Evolutionary conservation across 176 grass and related monocot species (phyloP), one percentile per base, ranked within the genome.

Genomic region (Ensete glaucum): DNA sequence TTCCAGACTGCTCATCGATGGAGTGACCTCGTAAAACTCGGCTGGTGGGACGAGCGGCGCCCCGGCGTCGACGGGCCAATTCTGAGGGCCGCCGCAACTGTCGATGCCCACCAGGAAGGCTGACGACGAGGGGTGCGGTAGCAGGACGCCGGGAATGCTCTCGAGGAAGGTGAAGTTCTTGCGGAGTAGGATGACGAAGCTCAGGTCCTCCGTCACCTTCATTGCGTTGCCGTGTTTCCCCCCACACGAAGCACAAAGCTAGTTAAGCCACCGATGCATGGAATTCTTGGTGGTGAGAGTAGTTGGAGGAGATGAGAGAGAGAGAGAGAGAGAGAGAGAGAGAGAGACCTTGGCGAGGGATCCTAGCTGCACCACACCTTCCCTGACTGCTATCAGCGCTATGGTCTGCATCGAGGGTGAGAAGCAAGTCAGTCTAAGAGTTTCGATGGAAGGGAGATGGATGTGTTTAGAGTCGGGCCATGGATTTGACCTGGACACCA

Each of bases 1-100:
- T 79, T 96, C 92, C 24, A 96, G 89, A 78, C 92, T 92, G 85
- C 92, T 96, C 92, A 96, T 96, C 4, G 92, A 96, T 52, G 92
- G 92, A 84, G 87, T 87, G 71, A 92, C 85, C 69, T 96, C 86
- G 75, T 87, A 96, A 54, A 96, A 58, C 63, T 96, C 92, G 52
- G 82, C 72, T 22, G 78, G 74, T 27, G 83, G 79, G 25, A 76
- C 73, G 54, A 66, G 73, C 72, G 34, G 34, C 27, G 19, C 58
- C 43, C 50, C 70, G 21, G 20, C 4, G 34, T 43, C 34, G 34
- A 81, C 34, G 34, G 34, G 78, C 78, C 14, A 72, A 71, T 77
- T 72, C 53, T 24, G 81, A 4, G 63, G 64, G 1, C 78, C n/a
- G 19, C 67, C 29, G 67, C 82, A 1, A 56, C 52, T 20, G 34